These are phyloP conservation scores for Rhynchosporium graminicola DNA, from an alignment of 2,329 filamentous ascomycete species.

Conservation along the genomic window DNA sequence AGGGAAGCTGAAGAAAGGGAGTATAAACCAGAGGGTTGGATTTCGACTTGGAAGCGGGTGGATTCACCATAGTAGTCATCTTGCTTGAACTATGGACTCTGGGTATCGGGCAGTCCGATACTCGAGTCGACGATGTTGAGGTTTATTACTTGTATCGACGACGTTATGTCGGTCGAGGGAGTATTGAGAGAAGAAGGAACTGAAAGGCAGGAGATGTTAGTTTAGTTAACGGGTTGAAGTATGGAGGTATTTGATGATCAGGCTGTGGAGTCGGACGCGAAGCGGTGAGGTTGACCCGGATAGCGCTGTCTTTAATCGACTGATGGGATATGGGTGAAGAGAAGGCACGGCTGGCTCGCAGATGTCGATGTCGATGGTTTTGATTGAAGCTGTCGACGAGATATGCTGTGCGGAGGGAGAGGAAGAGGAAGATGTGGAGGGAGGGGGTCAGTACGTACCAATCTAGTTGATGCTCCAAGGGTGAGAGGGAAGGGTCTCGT, in stretches of 20 bases:
- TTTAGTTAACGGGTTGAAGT: conserved; percentile 18
- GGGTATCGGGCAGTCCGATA: conserved; percentile 38
- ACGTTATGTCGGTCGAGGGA: conserved; percentile 20
- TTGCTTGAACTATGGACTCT: conserved; percentile 44
- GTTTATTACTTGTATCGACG: conserved; percentile 22
- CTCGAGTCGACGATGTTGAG: conserved; percentile 33
- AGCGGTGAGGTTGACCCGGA: conserved; percentile 29
- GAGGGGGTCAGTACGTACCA: conserved; percentile 28
- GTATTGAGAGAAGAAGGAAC: conserved; percentile 18
- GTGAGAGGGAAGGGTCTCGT: conserved; percentile 14
- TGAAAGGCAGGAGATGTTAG: conserved; percentile 29
- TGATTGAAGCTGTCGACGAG: conserved; percentile 9
- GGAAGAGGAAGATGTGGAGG: conserved; percentile 4
- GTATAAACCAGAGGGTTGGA: conserved; percentile 43
- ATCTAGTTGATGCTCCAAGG: conserved; percentile 25
- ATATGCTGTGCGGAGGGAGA: neutral
- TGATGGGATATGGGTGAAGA: conserved; percentile 1
- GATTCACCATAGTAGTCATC: conserved; percentile 65
- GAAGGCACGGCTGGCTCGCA: conserved; percentile 5
- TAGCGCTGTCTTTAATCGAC: conserved; percentile 24
- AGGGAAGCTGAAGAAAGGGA: conserved; percentile 43
- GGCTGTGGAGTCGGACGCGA: conserved; percentile 26
- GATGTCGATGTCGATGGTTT: conserved; percentile 2
- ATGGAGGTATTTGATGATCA: conserved; percentile 8
- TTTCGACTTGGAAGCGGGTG: conserved; percentile 43